Evolutionary conservation across 805 yeast species (phyloP).

Genomic region (Starmerella davenportii): DNA sequence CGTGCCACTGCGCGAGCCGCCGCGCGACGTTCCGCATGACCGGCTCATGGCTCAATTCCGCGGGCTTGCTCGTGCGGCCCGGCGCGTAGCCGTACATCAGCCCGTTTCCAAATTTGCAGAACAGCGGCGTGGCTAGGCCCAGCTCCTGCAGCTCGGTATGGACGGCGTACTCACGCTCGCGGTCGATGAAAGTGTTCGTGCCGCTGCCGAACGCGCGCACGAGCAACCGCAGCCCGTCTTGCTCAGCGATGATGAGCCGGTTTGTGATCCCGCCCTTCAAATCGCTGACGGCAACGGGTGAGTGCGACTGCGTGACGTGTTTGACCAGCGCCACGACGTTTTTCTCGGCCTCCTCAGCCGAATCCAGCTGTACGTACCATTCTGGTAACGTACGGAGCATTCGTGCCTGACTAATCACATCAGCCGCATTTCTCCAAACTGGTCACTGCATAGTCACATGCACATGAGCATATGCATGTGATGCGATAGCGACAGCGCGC

Average conservation of each 20-base stretch:
- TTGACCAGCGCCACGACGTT: constrained; percentile 7
- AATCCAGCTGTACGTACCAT: constrained; percentile 3
- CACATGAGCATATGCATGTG: too few relatives aligned
- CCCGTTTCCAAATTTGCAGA: constrained; percentile 55
- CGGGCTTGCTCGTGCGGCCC: constrained; percentile 42
- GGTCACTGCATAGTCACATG: too few relatives aligned
- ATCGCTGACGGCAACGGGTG: constrained; percentile 13
- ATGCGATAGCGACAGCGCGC: too few relatives aligned
- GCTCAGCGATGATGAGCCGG: constrained; percentile 20
- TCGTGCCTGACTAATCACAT: background rate
- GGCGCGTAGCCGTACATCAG: constrained; percentile 50
- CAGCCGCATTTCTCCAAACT: background rate
- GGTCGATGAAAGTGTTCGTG: constrained; percentile 50
- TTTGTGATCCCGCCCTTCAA: constrained; percentile 27
- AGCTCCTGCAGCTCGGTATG: constrained; percentile 44
- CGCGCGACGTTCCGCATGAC: constrained; percentile 44
- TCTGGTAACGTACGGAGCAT: constrained; percentile 8
- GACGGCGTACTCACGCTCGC: constrained; percentile 56
- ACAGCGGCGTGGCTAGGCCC: constrained; percentile 48
- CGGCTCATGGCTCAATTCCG: constrained; percentile 32
- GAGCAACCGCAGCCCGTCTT: constrained; percentile 20
- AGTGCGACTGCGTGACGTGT: constrained; percentile 1
- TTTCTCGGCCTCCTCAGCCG: background rate
- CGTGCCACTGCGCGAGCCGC: constrained; percentile 56
- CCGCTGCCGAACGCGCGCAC: constrained; percentile 63